phyloP scores from a whole-genome alignment of 163 green algal species.

The Scenedesmus sp. region DNA sequence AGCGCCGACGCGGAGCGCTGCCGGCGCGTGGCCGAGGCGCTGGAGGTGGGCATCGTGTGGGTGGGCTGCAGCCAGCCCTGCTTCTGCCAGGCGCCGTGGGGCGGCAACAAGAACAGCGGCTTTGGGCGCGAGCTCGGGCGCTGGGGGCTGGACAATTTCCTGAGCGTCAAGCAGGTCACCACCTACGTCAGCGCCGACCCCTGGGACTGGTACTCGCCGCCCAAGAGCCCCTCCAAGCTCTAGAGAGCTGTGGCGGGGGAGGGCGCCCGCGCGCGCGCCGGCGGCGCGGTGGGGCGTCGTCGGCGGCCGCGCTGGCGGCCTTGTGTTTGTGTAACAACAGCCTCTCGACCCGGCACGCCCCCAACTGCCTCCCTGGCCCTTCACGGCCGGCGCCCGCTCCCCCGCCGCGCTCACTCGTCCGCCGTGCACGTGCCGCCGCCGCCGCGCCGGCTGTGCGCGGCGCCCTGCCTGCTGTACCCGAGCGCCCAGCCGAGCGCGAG shows the following conservation, averaged over 20 bases:
- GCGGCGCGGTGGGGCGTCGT: too few species aligned
- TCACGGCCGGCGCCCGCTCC: too few species aligned
- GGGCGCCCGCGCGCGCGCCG: too few species aligned
- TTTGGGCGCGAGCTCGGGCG: constrained; percentile 86
- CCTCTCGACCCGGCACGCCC: too few species aligned
- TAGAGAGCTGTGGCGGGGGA: constrained; percentile 54
- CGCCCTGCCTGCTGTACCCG: neutral
- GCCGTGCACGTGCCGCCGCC: too few species aligned
- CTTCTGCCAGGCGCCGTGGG: constrained; percentile 87
- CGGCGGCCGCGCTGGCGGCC: too few species aligned
- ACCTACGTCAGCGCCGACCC: constrained; percentile 67
- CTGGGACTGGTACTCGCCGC: constrained; percentile 77
- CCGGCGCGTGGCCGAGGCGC: constrained; percentile 66
- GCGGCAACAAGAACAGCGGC: constrained; percentile 79
- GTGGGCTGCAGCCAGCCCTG: constrained; percentile 92
- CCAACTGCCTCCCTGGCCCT: too few species aligned
- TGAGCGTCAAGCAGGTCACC: constrained; percentile 66
- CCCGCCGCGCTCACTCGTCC: too few species aligned
- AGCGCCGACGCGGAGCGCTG: constrained; percentile 62
- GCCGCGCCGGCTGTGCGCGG: too few species aligned
- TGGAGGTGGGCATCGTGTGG: constrained; percentile 88
- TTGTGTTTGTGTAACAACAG: too few species aligned
- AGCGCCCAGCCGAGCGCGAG: constrained; percentile 1
- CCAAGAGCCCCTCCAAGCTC: constrained; percentile 14
- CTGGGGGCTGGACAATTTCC: constrained; percentile 73